Percentiles rank a stretch among this genome's conserved stretches.
Evolutionary conservation across 129 eudicot species (phyloP).

Genomic region (Saposhnikovia divaricata): DNA sequence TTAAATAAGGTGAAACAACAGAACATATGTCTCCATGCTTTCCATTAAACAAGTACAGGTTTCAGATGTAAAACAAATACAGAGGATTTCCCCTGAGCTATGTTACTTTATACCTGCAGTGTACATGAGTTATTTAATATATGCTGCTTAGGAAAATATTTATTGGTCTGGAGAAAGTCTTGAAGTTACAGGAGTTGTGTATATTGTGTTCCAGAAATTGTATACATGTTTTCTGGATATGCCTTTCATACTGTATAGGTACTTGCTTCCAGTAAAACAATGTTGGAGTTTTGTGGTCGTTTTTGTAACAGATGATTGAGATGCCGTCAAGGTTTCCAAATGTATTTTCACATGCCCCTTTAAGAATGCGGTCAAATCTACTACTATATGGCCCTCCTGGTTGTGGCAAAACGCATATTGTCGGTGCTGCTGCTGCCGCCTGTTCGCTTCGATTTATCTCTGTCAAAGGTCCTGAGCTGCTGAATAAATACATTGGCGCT

Average conservation of each 20-base stretch:
- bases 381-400: slow-evolving; percentile 98
- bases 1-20: neutral
- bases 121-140: neutral
- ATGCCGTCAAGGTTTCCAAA: slow-evolving; percentile 84
- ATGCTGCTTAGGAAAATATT: neutral
- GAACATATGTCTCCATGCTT: neutral
- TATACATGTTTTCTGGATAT: neutral
- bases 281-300: neutral
- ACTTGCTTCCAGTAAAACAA: neutral
- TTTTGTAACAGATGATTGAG: slow-evolving; percentile 68
- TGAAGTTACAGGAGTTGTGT: neutral
- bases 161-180: neutral
- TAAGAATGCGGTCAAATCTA: slow-evolving; percentile 85
- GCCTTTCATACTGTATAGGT: neutral
- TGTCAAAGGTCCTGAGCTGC: slow-evolving; percentile 92
- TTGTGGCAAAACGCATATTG: slow-evolving; percentile 97
- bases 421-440: slow-evolving; percentile 99
- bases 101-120: neutral
- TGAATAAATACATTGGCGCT: slow-evolving; percentile 96
- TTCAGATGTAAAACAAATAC: neutral
- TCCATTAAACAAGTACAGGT: neutral
- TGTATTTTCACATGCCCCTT: slow-evolving; percentile 79
- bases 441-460: slow-evolving; percentile 90
- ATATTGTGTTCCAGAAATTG: neutral
- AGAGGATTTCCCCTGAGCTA: too few relatives aligned